Evolutionary conservation across 2,329 filamentous ascomycete species (phyloP), one percentile per base, ranked within the genome.

Genomic region (Epichloe gansuensis): DNA sequence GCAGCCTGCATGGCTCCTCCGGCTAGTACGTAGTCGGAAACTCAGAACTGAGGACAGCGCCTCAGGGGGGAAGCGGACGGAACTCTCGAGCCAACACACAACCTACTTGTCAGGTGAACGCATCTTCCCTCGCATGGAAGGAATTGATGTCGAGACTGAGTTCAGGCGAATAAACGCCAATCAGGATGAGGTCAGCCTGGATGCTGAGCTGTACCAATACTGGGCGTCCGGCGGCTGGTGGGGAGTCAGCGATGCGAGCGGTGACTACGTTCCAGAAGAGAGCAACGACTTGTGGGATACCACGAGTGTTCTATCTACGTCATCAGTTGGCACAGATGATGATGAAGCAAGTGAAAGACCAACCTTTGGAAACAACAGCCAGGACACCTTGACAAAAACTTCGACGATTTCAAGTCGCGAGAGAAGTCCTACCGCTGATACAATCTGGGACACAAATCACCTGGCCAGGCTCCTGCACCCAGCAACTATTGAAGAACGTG

Each of bases 211-310:
- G 2, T 97, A 96, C 64, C 74, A 74, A 34, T 93, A 90, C 80
- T 97, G 89, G 86, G 81, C 85, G 50, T 74, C 76, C 51, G 89
- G 88, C 21, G 89, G 87, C 7, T 87, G 87, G 71, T 96, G 89
- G 82, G 90, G 91, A 1, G 82, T 84, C 15, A 74, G 83, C 35
- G 91, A 97, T 64, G 74, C 75, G 5, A 95, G 87, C 61, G 87
- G 86, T 31, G 85, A 91, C 56, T 97, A 90, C 64, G 66, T 73
- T 35, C 83, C 83, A 1, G 62, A 66, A 7, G 66, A 72, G 11
- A 64, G 71, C 4, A 74, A 80, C 3, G 73, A 81, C 11, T 75
- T 84, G 44, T 82, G 84, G 62, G 88, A 94, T 62, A 79, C 78
- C 8, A 94, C 89, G 1, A 96, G 90, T 61, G 74, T 94, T 38